A percentile compares a stretch with the other conserved stretches of the same genome.
phyloP scores from a whole-genome alignment of 164 flowering plant species.

The Amborella trichopoda region DNA sequence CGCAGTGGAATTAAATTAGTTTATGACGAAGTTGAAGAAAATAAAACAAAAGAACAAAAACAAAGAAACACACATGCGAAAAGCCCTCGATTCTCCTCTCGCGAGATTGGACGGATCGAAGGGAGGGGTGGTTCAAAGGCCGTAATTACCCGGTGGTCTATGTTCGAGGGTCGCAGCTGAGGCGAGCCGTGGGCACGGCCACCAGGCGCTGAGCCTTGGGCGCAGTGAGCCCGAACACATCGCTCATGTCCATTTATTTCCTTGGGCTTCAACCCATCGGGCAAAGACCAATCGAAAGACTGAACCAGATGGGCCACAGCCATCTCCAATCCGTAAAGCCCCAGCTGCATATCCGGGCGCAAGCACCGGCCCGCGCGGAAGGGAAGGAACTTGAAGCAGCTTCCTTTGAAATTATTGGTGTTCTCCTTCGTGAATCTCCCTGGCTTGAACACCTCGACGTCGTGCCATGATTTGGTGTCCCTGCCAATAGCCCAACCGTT shows the following conservation, averaged over 20 bases:
- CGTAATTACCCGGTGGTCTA: no score
- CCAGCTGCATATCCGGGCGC: slow-evolving; percentile 84
- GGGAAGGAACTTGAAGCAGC: slow-evolving; percentile 64
- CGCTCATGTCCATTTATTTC: slow-evolving; percentile 68
- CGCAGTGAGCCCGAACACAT: slow-evolving; percentile 73
- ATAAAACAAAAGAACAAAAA: no score
- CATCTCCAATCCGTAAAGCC: slow-evolving; percentile 49
- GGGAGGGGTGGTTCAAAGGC: no score
- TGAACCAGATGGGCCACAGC: slow-evolving; percentile 61
- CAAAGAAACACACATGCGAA: no score
- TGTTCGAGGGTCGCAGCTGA: no score
- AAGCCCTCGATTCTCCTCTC: no score
- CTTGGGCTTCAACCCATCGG: slow-evolving; percentile 73
- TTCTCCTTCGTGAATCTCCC: slow-evolving; percentile 33
- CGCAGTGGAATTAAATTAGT: no score
- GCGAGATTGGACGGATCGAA: no score
- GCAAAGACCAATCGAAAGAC: slow-evolving; percentile 63
- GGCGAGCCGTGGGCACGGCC: slow-evolving; percentile 49
- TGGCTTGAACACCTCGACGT: slow-evolving; percentile 45
- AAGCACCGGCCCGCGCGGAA: slow-evolving; percentile 87
- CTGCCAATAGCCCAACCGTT: slow-evolving; percentile 73
- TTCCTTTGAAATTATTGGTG: slow-evolving; percentile 55
- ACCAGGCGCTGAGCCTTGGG: slow-evolving; percentile 48
- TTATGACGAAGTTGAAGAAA: no score
- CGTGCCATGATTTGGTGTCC: slow-evolving; percentile 50